These are phyloP conservation scores for Cymbopogon flexuosus DNA, from an alignment of 202 grass and related monocot genomes.

Conservation along the genomic window DNA sequence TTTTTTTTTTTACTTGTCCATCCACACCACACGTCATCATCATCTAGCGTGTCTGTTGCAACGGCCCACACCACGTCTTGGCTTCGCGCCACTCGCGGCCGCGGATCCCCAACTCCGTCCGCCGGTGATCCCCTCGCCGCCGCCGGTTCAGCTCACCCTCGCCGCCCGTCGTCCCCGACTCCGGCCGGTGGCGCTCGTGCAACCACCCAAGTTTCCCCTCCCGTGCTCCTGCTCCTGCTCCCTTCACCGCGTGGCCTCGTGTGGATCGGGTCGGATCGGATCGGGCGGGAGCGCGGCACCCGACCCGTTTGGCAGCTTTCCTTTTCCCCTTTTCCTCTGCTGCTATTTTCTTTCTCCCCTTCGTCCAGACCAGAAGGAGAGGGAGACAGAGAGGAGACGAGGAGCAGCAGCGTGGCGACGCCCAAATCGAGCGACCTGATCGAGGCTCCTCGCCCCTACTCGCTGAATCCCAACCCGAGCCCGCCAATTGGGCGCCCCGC, in stretches of 20 bases:
- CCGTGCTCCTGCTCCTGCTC: no score
- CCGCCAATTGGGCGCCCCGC: constrained; percentile 11
- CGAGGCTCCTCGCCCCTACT: neutral
- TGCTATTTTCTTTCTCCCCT: constrained; percentile 19
- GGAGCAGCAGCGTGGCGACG: constrained; percentile 21
- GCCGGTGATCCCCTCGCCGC: neutral
- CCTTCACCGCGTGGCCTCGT: neutral
- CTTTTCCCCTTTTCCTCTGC: constrained; percentile 10
- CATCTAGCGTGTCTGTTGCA: constrained; percentile 22
- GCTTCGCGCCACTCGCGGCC: constrained; percentile 10
- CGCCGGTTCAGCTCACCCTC: no score
- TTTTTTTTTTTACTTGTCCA: neutral
- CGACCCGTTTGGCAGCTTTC: constrained; percentile 19
- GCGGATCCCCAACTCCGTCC: neutral
- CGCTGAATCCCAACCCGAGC: constrained; percentile 1
- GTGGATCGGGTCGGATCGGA: no score
- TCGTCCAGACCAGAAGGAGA: neutral
- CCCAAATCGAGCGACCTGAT: constrained; percentile 33
- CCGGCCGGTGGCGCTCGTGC: neutral
- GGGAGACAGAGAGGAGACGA: neutral
- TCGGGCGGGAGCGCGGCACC: neutral
- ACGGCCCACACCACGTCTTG: neutral
- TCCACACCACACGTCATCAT: neutral
- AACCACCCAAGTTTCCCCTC: neutral
- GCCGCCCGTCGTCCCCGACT: neutral